Evolutionary conservation across 768 basidiomycete species (phyloP).

Genomic region (Mycena rosella): DNA sequence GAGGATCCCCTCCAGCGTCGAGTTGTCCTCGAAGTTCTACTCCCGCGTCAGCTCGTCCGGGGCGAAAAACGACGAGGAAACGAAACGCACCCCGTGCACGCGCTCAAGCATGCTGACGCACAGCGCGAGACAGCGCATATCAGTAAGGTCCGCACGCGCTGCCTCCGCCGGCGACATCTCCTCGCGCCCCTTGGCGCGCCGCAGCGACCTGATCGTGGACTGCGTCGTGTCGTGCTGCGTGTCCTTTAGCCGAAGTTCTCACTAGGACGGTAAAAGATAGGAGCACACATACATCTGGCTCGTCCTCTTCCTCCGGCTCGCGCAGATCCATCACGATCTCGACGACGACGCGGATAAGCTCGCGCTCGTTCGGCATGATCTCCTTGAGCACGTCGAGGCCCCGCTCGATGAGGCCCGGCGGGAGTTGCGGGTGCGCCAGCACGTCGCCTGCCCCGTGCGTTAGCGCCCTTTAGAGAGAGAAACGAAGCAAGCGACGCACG

Average conservation of each 20-base stretch:
- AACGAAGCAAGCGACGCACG: constrained; percentile 62
- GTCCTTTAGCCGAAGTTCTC: background rate
- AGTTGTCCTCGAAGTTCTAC: constrained; percentile 81
- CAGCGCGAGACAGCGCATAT: constrained; percentile 85
- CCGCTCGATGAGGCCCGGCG: constrained; percentile 80
- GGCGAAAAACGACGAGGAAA: constrained; percentile 31
- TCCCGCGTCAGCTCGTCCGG: constrained; percentile 21
- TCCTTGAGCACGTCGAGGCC: constrained; percentile 90
- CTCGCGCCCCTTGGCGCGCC: constrained; percentile 62
- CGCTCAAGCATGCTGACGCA: constrained; percentile 92
- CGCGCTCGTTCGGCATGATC: constrained; percentile 86
- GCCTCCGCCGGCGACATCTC: constrained; percentile 77
- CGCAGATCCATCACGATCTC: constrained; percentile 87
- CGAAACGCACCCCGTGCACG: constrained; percentile 81
- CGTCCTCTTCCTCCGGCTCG: constrained; percentile 55
- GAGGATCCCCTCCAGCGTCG: constrained; percentile 85
- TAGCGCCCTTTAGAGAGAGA: background rate
- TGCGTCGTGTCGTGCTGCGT: constrained; percentile 46
- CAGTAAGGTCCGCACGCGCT: constrained; percentile 73
- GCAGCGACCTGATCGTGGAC: constrained; percentile 38
- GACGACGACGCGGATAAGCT: constrained; percentile 89
- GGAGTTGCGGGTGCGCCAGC: constrained; percentile 86
- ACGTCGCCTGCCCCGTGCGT: constrained; percentile 76
- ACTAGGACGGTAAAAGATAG: background rate
- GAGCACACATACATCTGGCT: constrained; percentile 34